A percentile compares a stretch with the other conserved stretches of the same genome.
These are phyloP conservation scores for Solanum hybrid DNA, from an alignment of 305 asterid species.

Conservation along the genomic window DNA sequence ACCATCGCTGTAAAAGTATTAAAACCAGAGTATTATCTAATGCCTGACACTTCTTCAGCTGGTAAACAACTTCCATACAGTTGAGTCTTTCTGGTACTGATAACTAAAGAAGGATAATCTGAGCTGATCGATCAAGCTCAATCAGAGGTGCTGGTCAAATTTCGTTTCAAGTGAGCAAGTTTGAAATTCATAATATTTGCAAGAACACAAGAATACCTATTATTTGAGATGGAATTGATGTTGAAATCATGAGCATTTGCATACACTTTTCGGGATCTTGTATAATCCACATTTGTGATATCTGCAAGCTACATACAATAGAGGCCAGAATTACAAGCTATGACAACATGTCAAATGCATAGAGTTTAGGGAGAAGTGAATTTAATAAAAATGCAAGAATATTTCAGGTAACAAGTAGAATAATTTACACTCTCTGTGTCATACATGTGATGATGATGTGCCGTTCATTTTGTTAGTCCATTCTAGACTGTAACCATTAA, in stretches of 20 bases:
- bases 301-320: conserved; percentile 34
- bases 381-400: conserved; percentile 10
- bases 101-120: background rate
- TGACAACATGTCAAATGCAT: conserved; percentile 3
- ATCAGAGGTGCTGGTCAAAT: background rate
- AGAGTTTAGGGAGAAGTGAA: background rate
- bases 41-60: background rate
- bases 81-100: background rate
- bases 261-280: conserved; percentile 62
- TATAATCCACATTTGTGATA: conserved; percentile 38
- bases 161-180: background rate
- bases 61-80: background rate
- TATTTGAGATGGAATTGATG: conserved; percentile 65
- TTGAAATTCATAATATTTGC: background rate
- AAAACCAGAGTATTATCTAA: background rate
- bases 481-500: conserved; percentile 40
- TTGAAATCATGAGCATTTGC: conserved; percentile 83
- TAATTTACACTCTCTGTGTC: conserved; percentile 32
- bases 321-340: conserved; percentile 8
- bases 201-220: conserved; percentile 36
- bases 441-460: conserved; percentile 22
- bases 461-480: conserved; percentile 31
- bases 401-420: background rate
- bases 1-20: conserved; percentile 53
- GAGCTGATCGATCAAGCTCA: background rate